phyloP scores from a whole-genome alignment of 108 stramenopile genomes.

The Pseudonitzschia multistriata region DNA sequence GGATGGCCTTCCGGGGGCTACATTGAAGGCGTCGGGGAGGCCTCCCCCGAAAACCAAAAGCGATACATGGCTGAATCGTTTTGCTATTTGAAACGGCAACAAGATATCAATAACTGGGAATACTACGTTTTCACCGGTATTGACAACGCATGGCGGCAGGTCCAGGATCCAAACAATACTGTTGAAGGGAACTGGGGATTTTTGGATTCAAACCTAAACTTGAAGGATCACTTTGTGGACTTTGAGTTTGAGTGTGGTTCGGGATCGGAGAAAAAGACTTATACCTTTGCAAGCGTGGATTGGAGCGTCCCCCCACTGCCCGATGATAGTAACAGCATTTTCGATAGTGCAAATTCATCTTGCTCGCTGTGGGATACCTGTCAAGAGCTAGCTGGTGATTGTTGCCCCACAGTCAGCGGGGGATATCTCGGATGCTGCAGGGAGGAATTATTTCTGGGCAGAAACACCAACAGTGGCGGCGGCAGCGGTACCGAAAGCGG shows the following conservation, averaged over 20 bases:
- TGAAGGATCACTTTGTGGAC: constrained; percentile 28
- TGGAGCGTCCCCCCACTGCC: constrained; percentile 15
- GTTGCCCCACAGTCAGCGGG: not conserved
- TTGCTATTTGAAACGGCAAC: constrained; percentile 17
- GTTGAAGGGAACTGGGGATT: constrained; percentile 41
- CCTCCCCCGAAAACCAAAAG: constrained; percentile 25
- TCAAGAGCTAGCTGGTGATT: not conserved
- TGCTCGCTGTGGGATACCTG: not conserved
- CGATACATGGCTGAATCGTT: constrained; percentile 29
- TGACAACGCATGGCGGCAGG: constrained; percentile 34
- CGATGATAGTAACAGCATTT: not conserved
- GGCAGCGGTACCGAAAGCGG: not conserved
- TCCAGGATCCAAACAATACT: constrained; percentile 32
- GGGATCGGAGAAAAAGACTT: constrained; percentile 12
- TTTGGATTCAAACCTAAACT: constrained; percentile 19
- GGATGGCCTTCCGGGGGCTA: constrained; percentile 40
- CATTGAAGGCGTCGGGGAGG: constrained; percentile 23
- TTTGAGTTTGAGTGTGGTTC: constrained; percentile 17
- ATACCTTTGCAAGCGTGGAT: constrained; percentile 30
- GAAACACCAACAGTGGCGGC: not conserved
- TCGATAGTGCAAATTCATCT: not conserved
- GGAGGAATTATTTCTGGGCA: constrained; percentile 1
- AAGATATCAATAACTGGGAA: constrained; percentile 22
- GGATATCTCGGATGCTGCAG: constrained; percentile 2
- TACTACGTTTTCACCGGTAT: constrained; percentile 40